Evolutionary conservation across 306 rosid genomes (phyloP).

Genomic region (Sphenostylis stenocarpa): DNA sequence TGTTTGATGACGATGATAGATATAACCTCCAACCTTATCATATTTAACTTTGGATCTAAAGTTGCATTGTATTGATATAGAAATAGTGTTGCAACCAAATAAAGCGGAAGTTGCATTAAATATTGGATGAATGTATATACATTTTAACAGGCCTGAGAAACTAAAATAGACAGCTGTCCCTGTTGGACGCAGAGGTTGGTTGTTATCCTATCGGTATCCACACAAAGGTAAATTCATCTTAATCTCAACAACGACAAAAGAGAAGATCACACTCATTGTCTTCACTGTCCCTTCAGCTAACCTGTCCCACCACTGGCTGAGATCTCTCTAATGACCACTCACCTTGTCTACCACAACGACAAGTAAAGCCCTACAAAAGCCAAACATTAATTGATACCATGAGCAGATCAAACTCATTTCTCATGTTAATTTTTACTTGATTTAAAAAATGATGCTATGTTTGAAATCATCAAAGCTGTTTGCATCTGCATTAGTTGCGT

Average conservation of each 20-base stretch:
- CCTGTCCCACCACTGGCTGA: slow-evolving; percentile 8
- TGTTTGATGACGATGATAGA: neutral
- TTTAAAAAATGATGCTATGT: neutral
- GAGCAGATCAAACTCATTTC: no score
- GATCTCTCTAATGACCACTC: neutral
- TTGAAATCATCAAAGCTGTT: slow-evolving; percentile 11
- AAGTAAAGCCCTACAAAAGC: slow-evolving; percentile 39
- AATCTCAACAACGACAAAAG: slow-evolving; percentile 27
- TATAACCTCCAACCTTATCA: neutral
- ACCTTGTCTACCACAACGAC: slow-evolving; percentile 12
- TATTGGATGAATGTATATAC: slow-evolving; percentile 52
- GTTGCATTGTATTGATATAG: neutral
- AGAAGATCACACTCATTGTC: neutral
- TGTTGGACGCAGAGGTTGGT: slow-evolving; percentile 33
- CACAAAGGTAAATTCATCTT: slow-evolving; percentile 26
- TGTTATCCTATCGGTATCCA: slow-evolving; percentile 37
- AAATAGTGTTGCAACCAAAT: slow-evolving; percentile 2
- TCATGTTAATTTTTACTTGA: slow-evolving; percentile 1
- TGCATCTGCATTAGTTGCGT: neutral
- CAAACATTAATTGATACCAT: neutral
- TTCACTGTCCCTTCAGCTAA: slow-evolving; percentile 24
- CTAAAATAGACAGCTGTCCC: slow-evolving; percentile 34
- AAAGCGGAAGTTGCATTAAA: slow-evolving; percentile 32
- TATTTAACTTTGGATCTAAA: neutral
- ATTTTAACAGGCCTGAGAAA: slow-evolving; percentile 36